Conservation (phyloP, 1,284 basidiomycete genomes). For the Tilletia walkeri region DNA sequence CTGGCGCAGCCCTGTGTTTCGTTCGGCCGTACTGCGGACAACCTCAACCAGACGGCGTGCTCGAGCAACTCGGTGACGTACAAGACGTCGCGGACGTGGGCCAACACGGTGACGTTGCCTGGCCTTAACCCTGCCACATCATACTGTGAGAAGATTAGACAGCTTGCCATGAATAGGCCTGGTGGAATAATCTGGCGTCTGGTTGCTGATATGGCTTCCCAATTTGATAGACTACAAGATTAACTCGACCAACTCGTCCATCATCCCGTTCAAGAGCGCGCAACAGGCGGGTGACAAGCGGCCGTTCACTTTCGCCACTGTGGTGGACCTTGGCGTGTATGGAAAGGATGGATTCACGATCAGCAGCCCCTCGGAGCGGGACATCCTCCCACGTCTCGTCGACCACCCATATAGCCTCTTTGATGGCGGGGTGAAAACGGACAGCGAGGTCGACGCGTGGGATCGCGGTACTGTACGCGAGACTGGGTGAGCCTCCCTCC, state of each 20-base stretch:
- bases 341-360: slow-evolving; percentile 22
- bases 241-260: slow-evolving; percentile 13
- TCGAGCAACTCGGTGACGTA: slow-evolving; percentile 35
- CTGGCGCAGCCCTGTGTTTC: slow-evolving; percentile 29
- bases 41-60: slow-evolving; percentile 25
- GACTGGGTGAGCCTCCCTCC: too few relatives aligned
- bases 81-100: slow-evolving; percentile 37
- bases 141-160: slow-evolving; percentile 32
- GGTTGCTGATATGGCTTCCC: too few relatives aligned
- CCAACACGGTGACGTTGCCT: slow-evolving; percentile 33
- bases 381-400: too few relatives aligned
- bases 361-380: slow-evolving; percentile 4
- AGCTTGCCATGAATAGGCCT: too few relatives aligned
- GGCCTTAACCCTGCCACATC: slow-evolving; percentile 30
- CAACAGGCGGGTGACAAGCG: slow-evolving; percentile 22
- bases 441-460: too few relatives aligned
- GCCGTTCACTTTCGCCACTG: slow-evolving; percentile 18
- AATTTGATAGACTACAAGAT: slow-evolving; percentile 19
- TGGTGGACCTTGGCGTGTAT: slow-evolving; percentile 23
- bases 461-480: too few relatives aligned
- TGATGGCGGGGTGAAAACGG: too few relatives aligned
- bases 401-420: too few relatives aligned
- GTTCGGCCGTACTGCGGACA: slow-evolving; percentile 26
- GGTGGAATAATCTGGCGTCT: neutral
- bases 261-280: slow-evolving; percentile 7